These are phyloP conservation scores for Kockovaella imperatae DNA, from an alignment of 768 basidiomycete genomes.

Conservation along the genomic window DNA sequence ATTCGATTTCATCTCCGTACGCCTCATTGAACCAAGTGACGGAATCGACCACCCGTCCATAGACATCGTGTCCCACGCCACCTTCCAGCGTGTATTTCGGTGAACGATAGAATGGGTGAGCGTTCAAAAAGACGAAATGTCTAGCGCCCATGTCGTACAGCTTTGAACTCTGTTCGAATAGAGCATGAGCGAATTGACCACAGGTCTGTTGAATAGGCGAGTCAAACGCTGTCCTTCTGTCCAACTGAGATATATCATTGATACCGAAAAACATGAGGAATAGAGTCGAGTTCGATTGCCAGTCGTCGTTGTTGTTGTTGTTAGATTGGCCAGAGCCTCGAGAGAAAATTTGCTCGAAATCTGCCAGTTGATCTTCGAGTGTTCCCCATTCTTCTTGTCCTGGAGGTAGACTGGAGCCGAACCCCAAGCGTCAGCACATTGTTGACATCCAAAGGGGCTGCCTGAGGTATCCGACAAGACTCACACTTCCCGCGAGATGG, in stretches of 20 bases:
- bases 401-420: no score
- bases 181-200: background rate
- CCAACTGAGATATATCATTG: background rate
- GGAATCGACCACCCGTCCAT: background rate
- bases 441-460: no score
- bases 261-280: background rate
- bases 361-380: background rate
- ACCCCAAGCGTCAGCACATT: no score
- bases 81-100: constrained; percentile 11
- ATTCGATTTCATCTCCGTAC: background rate
- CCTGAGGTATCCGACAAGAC: no score
- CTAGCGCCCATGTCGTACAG: constrained; percentile 5
- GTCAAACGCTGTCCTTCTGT: background rate
- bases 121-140: constrained; percentile 7
- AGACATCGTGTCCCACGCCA: constrained; percentile 9
- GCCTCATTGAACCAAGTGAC: constrained; percentile 4
- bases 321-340: background rate
- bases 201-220: background rate
- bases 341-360: background rate
- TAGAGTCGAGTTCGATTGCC: background rate
- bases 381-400: no score
- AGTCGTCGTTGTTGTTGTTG: background rate
- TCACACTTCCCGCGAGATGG: no score
- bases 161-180: background rate
- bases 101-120: constrained; percentile 7